Evolutionary conservation across 2,329 filamentous ascomycete species (phyloP).

Genomic region (Huntiella savannae): DNA sequence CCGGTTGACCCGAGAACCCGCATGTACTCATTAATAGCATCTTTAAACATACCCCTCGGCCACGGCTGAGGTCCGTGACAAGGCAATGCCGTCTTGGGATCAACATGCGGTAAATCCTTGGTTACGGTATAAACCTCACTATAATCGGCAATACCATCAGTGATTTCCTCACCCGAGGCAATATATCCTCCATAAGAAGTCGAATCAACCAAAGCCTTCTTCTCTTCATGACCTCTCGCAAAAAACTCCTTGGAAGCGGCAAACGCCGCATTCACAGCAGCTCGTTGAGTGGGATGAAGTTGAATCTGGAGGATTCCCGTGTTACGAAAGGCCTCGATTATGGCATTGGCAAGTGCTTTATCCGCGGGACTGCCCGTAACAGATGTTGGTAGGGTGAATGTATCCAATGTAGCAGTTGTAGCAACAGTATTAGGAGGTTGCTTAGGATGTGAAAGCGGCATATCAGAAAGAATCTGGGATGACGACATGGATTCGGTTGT

Average conservation of each 20-base stretch:
- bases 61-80: slow-evolving; percentile 31
- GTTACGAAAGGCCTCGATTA: slow-evolving; percentile 24
- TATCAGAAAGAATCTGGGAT: no score
- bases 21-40: slow-evolving; percentile 23
- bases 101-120: slow-evolving; percentile 24
- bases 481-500: not conserved
- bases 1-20: slow-evolving; percentile 22
- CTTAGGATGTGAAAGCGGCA: slow-evolving; percentile 1
- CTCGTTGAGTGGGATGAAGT: slow-evolving; percentile 20
- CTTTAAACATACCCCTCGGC: slow-evolving; percentile 24
- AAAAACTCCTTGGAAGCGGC: slow-evolving; percentile 23
- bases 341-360: slow-evolving; percentile 20
- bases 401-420: slow-evolving; percentile 18
- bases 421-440: slow-evolving; percentile 7
- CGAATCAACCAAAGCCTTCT: slow-evolving; percentile 24
- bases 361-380: slow-evolving; percentile 20
- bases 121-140: slow-evolving; percentile 34
- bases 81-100: slow-evolving; percentile 24
- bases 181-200: slow-evolving; percentile 30
- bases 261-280: slow-evolving; percentile 20
- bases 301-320: slow-evolving; percentile 29
- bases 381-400: slow-evolving; percentile 22
- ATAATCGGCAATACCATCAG: slow-evolving; percentile 29
- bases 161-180: slow-evolving; percentile 29
- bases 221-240: slow-evolving; percentile 18